phyloP scores from a whole-genome alignment of 352 stramenopile genomes.

The Phytophthora crassamura region DNA sequence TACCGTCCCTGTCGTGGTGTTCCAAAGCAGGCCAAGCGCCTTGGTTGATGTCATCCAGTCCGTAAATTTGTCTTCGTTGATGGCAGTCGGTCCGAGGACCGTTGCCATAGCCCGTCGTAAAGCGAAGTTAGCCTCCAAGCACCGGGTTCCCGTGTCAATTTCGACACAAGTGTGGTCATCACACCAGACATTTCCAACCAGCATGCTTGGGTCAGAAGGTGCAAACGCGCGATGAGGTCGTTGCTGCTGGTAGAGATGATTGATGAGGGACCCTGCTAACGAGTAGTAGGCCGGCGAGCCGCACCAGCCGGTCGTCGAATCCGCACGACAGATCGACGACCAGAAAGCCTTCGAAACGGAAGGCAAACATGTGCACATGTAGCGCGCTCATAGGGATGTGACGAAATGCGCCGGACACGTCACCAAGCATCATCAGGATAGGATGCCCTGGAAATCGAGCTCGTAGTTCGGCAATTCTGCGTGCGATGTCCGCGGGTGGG shows the following conservation, averaged over 20 bases:
- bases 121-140: not conserved
- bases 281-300: no score
- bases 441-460: not conserved
- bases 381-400: slow-evolving; percentile 5
- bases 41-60: not conserved
- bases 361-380: no score
- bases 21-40: slow-evolving; percentile 13
- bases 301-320: no score
- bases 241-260: not conserved
- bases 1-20: no score
- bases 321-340: no score
- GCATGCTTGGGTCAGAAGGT: not conserved
- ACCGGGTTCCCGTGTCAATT: slow-evolving; percentile 5
- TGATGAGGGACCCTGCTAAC: slow-evolving; percentile 3
- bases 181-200: slow-evolving; percentile 14
- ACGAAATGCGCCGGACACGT: slow-evolving; percentile 10
- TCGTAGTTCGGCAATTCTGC: not conserved
- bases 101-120: not conserved
- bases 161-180: slow-evolving; percentile 21
- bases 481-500: not conserved
- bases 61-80: slow-evolving; percentile 16
- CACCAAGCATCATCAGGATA: slow-evolving; percentile 5
- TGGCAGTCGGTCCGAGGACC: not conserved
- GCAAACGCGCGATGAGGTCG: not conserved
- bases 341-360: no score